phyloP scores from a whole-genome alignment of 768 basidiomycete genomes.

The Suillus discolor region DNA sequence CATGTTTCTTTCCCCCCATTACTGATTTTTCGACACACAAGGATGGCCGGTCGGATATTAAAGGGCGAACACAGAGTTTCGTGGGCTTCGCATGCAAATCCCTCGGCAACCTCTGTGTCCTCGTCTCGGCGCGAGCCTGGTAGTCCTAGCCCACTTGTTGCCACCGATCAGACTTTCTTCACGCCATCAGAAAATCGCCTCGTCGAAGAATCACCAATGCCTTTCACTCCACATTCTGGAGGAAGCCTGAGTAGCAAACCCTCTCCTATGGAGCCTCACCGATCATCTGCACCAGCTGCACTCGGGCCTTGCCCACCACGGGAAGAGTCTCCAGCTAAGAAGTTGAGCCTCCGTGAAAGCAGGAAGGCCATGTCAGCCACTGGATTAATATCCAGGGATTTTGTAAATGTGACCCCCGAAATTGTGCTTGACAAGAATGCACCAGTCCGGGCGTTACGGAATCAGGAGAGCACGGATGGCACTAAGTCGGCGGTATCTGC shows the following conservation, averaged over 20 bases:
- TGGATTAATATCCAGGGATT: neutral
- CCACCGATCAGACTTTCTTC: constrained; percentile 25
- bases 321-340: constrained; percentile 25
- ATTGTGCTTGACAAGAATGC: constrained; percentile 46
- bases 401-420: constrained; percentile 8
- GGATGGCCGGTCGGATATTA: constrained; percentile 72
- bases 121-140: constrained; percentile 22
- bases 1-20: neutral
- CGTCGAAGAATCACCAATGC: constrained; percentile 48
- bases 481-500: constrained; percentile 12
- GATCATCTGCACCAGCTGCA: constrained; percentile 56
- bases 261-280: neutral
- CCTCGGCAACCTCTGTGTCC: constrained; percentile 34
- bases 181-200: constrained; percentile 40
- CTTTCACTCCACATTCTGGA: constrained; percentile 21
- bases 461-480: constrained; percentile 21
- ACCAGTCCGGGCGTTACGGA: constrained; percentile 37
- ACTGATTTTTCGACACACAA: constrained; percentile 27
- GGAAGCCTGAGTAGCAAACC: neutral
- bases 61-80: constrained; percentile 51
- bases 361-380: constrained; percentile 8
- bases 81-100: constrained; percentile 55
- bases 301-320: constrained; percentile 40
- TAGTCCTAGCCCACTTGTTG: constrained; percentile 13
- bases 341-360: constrained; percentile 35